A percentile compares a stretch with the other conserved stretches of the same genome.
Evolutionary conservation across 2,329 filamentous ascomycete species (phyloP).

Genomic region (Cercospora sp.): DNA sequence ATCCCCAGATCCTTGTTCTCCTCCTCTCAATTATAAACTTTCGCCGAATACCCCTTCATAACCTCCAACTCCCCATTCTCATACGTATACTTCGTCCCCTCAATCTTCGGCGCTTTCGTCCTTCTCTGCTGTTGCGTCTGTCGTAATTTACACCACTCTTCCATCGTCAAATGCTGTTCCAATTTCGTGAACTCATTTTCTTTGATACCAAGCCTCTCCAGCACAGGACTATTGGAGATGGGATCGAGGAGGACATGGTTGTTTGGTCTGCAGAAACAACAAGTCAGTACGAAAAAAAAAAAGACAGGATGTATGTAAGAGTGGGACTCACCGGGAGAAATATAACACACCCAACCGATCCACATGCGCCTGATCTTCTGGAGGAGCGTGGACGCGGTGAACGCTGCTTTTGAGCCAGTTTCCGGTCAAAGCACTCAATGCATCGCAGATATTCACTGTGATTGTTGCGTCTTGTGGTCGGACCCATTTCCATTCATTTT

Average conservation of each 20-base stretch:
- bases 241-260: conserved; percentile 43
- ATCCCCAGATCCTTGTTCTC: too few relatives aligned
- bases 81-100: conserved; percentile 40
- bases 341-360: conserved; percentile 55
- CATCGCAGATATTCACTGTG: conserved; percentile 45
- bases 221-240: conserved; percentile 41
- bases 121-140: conserved; percentile 42
- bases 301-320: not conserved
- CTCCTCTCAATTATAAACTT: conserved; percentile 32
- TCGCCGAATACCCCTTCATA: conserved; percentile 36
- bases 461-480: conserved; percentile 43
- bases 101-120: conserved; percentile 42
- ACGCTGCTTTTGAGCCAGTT: conserved; percentile 51
- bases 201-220: conserved; percentile 39
- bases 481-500: conserved; percentile 45
- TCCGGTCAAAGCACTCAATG: conserved; percentile 42
- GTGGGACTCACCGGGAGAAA: conserved; percentile 48
- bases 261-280: conserved; percentile 33
- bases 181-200: conserved; percentile 34
- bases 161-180: conserved; percentile 47
- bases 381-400: conserved; percentile 52
- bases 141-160: conserved; percentile 45
- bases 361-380: conserved; percentile 50
- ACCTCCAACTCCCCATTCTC: conserved; percentile 40
- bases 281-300: too few relatives aligned